These are phyloP conservation scores for Candolleomyces aberdarensis DNA, from an alignment of 768 basidiomycete species.

Conservation along the genomic window DNA sequence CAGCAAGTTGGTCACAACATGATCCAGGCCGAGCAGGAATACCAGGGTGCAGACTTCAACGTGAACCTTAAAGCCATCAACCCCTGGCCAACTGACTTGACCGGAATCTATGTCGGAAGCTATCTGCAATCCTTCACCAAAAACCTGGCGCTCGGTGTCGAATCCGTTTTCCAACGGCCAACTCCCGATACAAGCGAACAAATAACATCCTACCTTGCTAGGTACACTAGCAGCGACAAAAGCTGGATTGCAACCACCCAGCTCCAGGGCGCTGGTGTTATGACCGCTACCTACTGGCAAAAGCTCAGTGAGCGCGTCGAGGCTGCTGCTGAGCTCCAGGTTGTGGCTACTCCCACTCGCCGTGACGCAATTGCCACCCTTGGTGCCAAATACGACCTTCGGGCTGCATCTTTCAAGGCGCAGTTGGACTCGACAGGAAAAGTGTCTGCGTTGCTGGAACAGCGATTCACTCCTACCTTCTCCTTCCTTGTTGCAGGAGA, in stretches of 20 bases:
- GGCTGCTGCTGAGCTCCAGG: slow-evolving; percentile 90
- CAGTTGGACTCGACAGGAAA: slow-evolving; percentile 95
- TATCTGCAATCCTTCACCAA: slow-evolving; percentile 93
- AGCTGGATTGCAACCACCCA: slow-evolving; percentile 95
- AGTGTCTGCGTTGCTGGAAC: slow-evolving; percentile 91
- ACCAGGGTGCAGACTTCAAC: slow-evolving; percentile 82
- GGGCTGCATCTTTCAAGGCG: slow-evolving; percentile 90
- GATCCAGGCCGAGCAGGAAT: slow-evolving; percentile 93
- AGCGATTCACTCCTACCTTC: slow-evolving; percentile 93
- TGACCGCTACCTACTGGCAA: slow-evolving; percentile 96
- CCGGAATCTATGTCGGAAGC: slow-evolving; percentile 89
- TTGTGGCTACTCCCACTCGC: slow-evolving; percentile 74
- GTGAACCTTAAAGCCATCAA: slow-evolving; percentile 88
- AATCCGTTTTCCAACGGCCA: slow-evolving; percentile 80
- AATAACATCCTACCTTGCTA: slow-evolving; percentile 75
- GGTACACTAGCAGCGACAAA: slow-evolving; percentile 67
- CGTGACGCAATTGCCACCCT: slow-evolving; percentile 91
- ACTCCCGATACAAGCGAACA: slow-evolving; percentile 68
- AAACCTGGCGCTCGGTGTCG: slow-evolving; percentile 84
- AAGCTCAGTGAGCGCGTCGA: slow-evolving; percentile 94
- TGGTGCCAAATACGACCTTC: slow-evolving; percentile 95
- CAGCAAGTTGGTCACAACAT: slow-evolving; percentile 79
- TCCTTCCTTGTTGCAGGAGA: slow-evolving; percentile 94
- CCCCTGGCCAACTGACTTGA: slow-evolving; percentile 81
- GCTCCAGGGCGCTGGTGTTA: slow-evolving; percentile 73